Conservation (phyloP, 2,329 filamentous ascomycete genomes). For the Trichoderma sp. region DNA sequence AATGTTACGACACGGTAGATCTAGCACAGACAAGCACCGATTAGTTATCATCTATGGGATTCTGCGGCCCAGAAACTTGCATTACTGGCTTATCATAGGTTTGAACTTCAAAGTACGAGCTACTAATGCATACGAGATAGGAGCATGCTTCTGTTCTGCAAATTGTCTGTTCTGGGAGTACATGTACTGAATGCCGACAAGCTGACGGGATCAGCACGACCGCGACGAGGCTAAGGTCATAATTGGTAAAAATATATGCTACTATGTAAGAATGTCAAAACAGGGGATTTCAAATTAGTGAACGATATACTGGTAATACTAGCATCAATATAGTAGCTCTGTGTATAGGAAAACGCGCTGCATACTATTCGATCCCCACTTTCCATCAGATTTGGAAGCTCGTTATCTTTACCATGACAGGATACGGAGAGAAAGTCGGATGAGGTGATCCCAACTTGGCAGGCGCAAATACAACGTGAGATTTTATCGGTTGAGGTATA, state of each 20-base stretch:
- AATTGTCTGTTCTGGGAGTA: too few species aligned
- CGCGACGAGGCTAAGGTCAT: background rate
- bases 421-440: slow-evolving; percentile 11
- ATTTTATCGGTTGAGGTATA: background rate
- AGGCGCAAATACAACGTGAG: background rate
- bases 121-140: too few species aligned
- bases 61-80: background rate
- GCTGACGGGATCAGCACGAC: background rate
- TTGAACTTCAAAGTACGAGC: background rate
- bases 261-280: background rate
- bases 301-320: background rate
- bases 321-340: background rate
- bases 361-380: background rate
- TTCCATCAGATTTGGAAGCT: slow-evolving; percentile 5
- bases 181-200: background rate
- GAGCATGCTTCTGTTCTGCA: background rate
- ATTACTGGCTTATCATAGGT: background rate
- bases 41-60: background rate
- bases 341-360: background rate
- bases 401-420: background rate
- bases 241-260: background rate
- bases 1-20: background rate
- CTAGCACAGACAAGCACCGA: background rate
- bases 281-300: background rate
- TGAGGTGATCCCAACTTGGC: slow-evolving; percentile 12